Base-by-base conservation (phyloP, 495 filamentous ascomycete species). In the Monascus purpureus region DNA sequence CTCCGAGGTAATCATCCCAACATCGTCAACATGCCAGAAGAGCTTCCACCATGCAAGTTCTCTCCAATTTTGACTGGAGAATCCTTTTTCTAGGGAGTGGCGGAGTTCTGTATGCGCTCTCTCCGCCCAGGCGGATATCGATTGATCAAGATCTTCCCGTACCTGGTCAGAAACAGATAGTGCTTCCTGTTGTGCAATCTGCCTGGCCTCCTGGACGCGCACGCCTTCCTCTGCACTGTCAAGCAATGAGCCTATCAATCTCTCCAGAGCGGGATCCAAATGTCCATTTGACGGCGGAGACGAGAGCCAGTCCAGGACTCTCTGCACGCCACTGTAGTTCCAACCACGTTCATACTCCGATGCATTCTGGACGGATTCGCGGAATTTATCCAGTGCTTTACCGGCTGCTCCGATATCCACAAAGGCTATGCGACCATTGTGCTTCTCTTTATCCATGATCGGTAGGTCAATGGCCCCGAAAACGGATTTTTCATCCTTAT, bases 41-140 rank as follows among this genome's bases (percentile, higher is more conserved):
- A 97, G 72, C 49, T 92, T 93, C 82, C 82, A 96, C 90, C 88
- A 97, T 7, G 70, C 67, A 1, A 93, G 61, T 12, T 72, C 76
- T 2, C 65, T 63, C 88, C 88, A 96, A 16, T 67, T 53, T 24
- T 57, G 62, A 23, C 72, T 72, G 8, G 67, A 50, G 42, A 93
- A 88, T 3, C 80, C 84, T 19, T 61, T 50, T 34, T 84, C 77
- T 1, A 96, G 73, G 19, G 79, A 68, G 38, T 76, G 64, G 29
- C 81, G 78, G 4, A 96, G 70, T 45, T 97, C 88, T 1, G 72
- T 69, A 47, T 97, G 90, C 1, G 77, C 81, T 13, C 57, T 54
- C 45, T 88, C 74, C 0, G 86, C 77, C 83, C 85, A 95, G 13
- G 53, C 52, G 6, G 67, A 57, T 6, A 95, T 65, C 0, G 59